Evolutionary conservation across 768 basidiomycete species (phyloP).

Genomic region (Lactarius sanguifluus): DNA sequence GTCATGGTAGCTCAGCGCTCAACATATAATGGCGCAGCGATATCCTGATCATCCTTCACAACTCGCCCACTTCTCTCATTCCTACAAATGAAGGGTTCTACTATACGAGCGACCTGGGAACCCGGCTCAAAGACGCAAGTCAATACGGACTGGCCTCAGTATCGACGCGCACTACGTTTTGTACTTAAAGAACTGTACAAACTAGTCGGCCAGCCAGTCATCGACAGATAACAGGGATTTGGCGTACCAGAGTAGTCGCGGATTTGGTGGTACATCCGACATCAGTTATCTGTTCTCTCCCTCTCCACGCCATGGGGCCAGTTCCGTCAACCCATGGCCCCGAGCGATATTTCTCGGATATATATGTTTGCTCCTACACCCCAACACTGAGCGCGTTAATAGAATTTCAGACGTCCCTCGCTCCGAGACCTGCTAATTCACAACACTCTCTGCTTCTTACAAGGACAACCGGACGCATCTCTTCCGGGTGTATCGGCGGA

Average conservation of each 20-base stretch:
- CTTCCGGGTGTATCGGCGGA: not conserved
- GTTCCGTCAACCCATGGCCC: no score
- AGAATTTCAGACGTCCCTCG: not conserved
- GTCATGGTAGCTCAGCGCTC: no score
- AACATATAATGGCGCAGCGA: no score
- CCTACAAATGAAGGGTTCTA: conserved; percentile 1
- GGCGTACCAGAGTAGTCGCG: not conserved
- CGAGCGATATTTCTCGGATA: conserved; percentile 3
- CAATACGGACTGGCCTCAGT: not conserved
- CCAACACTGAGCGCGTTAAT: conserved; percentile 16
- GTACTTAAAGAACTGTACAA: conserved; percentile 10
- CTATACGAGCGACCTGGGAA: not conserved
- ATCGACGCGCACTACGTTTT: not conserved
- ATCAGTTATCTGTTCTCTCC: no score
- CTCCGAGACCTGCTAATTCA: not conserved
- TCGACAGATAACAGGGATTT: conserved; percentile 5
- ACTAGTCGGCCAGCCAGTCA: conserved; percentile 14
- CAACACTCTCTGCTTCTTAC: conserved; percentile 7
- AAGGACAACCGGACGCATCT: not conserved
- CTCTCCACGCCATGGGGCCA: no score
- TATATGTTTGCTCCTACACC: conserved; percentile 24
- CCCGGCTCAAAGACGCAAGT: no score
- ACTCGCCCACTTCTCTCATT: conserved; percentile 5
- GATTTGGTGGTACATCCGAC: not conserved
- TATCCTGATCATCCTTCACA: not conserved